Evolutionary conservation across 2,329 filamentous ascomycete species (phyloP).

Genomic region (Epichloe sp.): DNA sequence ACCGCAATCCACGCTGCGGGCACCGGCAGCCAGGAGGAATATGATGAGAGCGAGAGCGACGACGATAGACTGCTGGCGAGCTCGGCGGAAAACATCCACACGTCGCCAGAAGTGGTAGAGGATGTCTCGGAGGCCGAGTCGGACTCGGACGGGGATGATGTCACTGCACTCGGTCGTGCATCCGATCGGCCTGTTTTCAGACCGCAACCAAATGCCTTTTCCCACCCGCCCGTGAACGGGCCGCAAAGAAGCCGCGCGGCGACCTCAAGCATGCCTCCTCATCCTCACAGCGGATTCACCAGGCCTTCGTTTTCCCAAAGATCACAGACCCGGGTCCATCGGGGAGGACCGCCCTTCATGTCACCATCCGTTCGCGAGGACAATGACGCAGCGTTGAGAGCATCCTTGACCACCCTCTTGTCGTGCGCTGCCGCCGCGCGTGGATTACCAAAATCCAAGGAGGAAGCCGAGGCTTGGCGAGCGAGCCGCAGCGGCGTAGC

Average conservation of each 20-base stretch:
- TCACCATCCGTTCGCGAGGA: slow-evolving; percentile 69
- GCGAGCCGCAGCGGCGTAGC: slow-evolving; percentile 25
- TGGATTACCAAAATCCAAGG: slow-evolving; percentile 55
- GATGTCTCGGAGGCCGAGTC: slow-evolving; percentile 35
- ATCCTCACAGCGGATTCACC: slow-evolving; percentile 36
- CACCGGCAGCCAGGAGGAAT: slow-evolving; percentile 81
- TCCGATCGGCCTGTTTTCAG: slow-evolving; percentile 51
- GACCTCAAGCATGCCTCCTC: slow-evolving; percentile 33
- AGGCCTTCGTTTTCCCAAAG: slow-evolving; percentile 36
- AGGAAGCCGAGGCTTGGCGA: slow-evolving; percentile 27
- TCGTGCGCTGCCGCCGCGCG: slow-evolving; percentile 90
- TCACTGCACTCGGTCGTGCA: slow-evolving; percentile 60
- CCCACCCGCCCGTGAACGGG: slow-evolving; percentile 55
- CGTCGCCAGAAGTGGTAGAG: slow-evolving; percentile 22
- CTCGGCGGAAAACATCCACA: slow-evolving; percentile 39
- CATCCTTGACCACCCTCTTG: slow-evolving; percentile 85
- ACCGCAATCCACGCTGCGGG: slow-evolving; percentile 29
- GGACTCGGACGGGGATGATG: slow-evolving; percentile 55
- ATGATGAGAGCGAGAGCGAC: slow-evolving; percentile 83
- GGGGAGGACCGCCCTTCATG: slow-evolving; percentile 46
- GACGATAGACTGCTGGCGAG: slow-evolving; percentile 56
- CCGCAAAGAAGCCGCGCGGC: slow-evolving; percentile 36
- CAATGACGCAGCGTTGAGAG: slow-evolving; percentile 83
- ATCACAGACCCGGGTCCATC: slow-evolving; percentile 33
- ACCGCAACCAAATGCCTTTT: slow-evolving; percentile 85